Conservation (phyloP, 2,329 filamentous ascomycete species). For the Sphaceloma murrayae region DNA sequence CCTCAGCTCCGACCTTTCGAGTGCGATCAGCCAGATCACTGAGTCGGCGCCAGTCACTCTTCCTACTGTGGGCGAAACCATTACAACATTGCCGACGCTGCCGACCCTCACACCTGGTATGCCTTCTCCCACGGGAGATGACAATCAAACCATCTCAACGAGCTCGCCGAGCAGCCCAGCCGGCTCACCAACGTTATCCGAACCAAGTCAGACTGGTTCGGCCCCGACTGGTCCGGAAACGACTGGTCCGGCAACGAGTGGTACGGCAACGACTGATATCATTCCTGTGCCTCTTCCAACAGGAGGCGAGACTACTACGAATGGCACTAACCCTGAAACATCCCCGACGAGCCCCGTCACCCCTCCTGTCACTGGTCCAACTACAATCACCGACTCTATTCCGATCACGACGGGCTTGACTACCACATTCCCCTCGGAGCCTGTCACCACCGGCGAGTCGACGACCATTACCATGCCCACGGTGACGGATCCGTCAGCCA, state of each 20-base stretch:
- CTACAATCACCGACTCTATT: constrained; percentile 8
- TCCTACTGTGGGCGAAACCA: constrained; percentile 1
- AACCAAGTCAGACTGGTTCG: constrained; percentile 5
- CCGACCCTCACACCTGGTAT: constrained; percentile 2
- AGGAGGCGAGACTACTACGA: constrained; percentile 4
- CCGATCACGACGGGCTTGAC: constrained; percentile 12
- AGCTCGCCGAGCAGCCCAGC: constrained; percentile 6
- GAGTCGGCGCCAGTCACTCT: background rate
- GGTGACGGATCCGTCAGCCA: constrained; percentile 17
- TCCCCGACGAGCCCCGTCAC: constrained; percentile 12
- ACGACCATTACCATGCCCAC: constrained; percentile 18
- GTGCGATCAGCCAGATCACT: background rate
- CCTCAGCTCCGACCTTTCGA: constrained; percentile 5
- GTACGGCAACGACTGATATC: background rate
- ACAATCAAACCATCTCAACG: constrained; percentile 2
- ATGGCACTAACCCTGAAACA: constrained; percentile 11
- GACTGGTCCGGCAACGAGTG: too few species aligned
- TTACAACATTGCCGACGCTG: constrained; percentile 1
- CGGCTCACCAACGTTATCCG: constrained; percentile 3
- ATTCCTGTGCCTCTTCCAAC: constrained; percentile 8
- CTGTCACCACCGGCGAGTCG: constrained; percentile 1
- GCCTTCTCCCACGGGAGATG: background rate
- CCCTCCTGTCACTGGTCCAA: constrained; percentile 16
- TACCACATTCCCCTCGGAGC: constrained; percentile 5
- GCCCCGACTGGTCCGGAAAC: too few species aligned